These are phyloP conservation scores for Craspedostauros australis DNA, from an alignment of 108 stramenopile species.

Conservation along the genomic window DNA sequence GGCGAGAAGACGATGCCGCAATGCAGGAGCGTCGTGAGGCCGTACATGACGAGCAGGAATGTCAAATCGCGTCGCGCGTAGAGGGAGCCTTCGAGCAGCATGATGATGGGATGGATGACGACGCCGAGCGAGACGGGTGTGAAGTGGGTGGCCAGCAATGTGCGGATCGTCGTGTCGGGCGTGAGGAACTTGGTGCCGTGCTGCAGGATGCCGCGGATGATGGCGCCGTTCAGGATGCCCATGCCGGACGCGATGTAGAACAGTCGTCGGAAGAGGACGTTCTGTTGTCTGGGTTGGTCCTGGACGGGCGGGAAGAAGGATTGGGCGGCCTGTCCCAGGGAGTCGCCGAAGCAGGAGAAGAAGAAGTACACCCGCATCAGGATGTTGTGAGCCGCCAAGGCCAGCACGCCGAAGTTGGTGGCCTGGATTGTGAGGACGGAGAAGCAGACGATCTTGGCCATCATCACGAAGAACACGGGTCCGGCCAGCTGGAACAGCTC, in stretches of 20 bases:
- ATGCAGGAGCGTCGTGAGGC: slow-evolving; percentile 37
- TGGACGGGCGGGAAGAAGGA: slow-evolving; percentile 78
- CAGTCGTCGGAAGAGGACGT: slow-evolving; percentile 16
- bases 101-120: slow-evolving; percentile 68
- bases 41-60: slow-evolving; percentile 54
- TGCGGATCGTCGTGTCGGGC: slow-evolving; percentile 43
- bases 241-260: slow-evolving; percentile 10
- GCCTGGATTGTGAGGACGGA: slow-evolving; percentile 69
- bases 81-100: slow-evolving; percentile 70
- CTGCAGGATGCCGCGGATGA: slow-evolving; percentile 16
- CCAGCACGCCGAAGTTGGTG: slow-evolving; percentile 63
- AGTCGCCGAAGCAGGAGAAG: slow-evolving; percentile 87
- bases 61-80: slow-evolving; percentile 55
- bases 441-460: slow-evolving; percentile 74
- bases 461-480: slow-evolving; percentile 78
- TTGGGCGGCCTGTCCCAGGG: slow-evolving; percentile 79
- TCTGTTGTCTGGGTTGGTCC: slow-evolving; percentile 22
- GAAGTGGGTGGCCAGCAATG: slow-evolving; percentile 35
- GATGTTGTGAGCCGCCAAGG: slow-evolving; percentile 82
- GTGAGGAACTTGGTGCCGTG: slow-evolving; percentile 42
- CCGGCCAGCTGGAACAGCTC: slow-evolving; percentile 65
- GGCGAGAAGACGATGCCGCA: slow-evolving; percentile 38
- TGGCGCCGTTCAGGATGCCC: slow-evolving; percentile 11
- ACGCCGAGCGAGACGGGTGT: slow-evolving; percentile 35
- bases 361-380: slow-evolving; percentile 90